A percentile compares a stretch with the other conserved stretches of the same genome.
phyloP scores from a whole-genome alignment of 108 stramenopile species.

The Pseudonitzschia multistriata region DNA sequence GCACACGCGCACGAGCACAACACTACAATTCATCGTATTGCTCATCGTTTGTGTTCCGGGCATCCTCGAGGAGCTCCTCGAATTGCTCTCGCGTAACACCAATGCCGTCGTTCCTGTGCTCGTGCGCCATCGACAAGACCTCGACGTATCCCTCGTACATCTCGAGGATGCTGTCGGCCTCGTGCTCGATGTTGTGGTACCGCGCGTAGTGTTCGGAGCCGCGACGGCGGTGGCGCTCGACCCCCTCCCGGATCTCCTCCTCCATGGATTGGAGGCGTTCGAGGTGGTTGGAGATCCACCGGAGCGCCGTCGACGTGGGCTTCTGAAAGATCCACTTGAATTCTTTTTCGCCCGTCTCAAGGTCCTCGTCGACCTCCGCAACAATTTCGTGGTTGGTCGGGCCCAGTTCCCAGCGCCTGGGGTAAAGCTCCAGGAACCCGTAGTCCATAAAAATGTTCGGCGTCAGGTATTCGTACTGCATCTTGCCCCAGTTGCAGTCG shows the following conservation, averaged over 20 bases:
- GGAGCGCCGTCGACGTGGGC: not conserved
- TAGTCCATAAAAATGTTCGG: not conserved
- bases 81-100: slow-evolving; percentile 8
- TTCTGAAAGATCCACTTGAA: slow-evolving; percentile 10
- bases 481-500: slow-evolving; percentile 2
- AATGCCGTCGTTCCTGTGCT: slow-evolving; percentile 9
- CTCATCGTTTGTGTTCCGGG: not conserved
- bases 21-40: not conserved
- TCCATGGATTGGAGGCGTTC: slow-evolving; percentile 1
- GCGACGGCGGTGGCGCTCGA: not conserved
- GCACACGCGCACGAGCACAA: no score
- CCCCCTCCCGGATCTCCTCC: not conserved
- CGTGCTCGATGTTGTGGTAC: slow-evolving; percentile 14
- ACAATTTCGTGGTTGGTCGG: not conserved
- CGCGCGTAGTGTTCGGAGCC: not conserved
- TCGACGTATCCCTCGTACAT: slow-evolving; percentile 15
- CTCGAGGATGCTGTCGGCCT: slow-evolving; percentile 11
- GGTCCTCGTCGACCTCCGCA: not conserved
- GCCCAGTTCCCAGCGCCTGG: not conserved
- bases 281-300: not conserved
- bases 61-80: not conserved
- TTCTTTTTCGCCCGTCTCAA: not conserved
- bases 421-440: slow-evolving; percentile 5
- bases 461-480: slow-evolving; percentile 1
- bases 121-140: slow-evolving; percentile 3